These are phyloP conservation scores for Apium graveolens DNA, from an alignment of 129 eudicot genomes.

Conservation along the genomic window DNA sequence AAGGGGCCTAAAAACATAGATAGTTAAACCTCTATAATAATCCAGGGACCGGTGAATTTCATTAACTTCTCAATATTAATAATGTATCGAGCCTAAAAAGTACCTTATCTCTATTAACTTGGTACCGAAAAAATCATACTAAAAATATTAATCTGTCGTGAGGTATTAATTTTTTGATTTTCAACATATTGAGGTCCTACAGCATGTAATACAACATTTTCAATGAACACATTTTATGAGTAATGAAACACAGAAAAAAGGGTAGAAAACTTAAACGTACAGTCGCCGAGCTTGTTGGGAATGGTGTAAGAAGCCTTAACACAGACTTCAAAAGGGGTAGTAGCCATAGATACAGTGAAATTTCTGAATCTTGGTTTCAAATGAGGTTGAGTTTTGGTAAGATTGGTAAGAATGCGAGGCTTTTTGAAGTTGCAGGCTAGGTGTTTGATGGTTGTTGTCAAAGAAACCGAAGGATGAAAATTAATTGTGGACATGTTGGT, in stretches of 20 bases:
- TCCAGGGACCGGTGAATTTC: neutral
- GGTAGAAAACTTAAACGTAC: slow-evolving; percentile 27
- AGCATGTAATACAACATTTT: neutral
- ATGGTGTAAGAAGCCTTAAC: slow-evolving; percentile 68
- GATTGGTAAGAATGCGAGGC: slow-evolving; percentile 1
- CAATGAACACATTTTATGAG: neutral
- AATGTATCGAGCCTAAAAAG: too few species aligned
- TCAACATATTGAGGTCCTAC: too few species aligned
- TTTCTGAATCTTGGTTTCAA: slow-evolving; percentile 17
- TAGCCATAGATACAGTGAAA: slow-evolving; percentile 35
- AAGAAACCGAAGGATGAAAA: slow-evolving; percentile 42
- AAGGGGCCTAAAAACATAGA: slow-evolving; percentile 57
- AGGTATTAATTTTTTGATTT: too few species aligned
- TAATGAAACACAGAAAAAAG: neutral
- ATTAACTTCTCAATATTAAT: neutral
- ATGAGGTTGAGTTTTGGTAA: slow-evolving; percentile 7
- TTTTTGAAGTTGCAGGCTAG: slow-evolving; percentile 27
- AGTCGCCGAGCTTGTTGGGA: slow-evolving; percentile 87
- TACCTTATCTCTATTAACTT: too few species aligned
- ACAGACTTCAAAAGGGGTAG: slow-evolving; percentile 63
- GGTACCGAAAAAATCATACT: too few species aligned
- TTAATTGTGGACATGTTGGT: slow-evolving; percentile 45
- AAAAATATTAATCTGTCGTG: too few species aligned
- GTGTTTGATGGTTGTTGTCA: slow-evolving; percentile 53
- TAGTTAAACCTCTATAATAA: neutral